phyloP scores from a whole-genome alignment of 495 filamentous ascomycete genomes.

The Aspergillus hancockii region DNA sequence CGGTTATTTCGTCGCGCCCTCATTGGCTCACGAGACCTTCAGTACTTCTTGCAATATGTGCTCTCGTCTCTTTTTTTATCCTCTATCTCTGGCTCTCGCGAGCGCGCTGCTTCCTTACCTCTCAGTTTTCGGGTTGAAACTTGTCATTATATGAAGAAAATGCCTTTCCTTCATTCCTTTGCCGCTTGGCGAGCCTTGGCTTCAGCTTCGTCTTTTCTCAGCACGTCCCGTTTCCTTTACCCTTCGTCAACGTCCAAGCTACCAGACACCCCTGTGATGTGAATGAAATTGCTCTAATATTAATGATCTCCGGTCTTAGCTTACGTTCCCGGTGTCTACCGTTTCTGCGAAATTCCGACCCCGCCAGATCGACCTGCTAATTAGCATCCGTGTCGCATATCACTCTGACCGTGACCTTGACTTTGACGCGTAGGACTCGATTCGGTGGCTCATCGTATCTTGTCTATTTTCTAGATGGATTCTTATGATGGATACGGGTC shows the following conservation, averaged over 20 bases:
- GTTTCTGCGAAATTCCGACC: slow-evolving; percentile 5
- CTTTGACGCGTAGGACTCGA: background rate
- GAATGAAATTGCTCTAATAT: slow-evolving; percentile 38
- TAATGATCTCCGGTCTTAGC: slow-evolving; percentile 45
- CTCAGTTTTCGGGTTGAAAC: slow-evolving; percentile 17
- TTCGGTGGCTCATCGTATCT: background rate
- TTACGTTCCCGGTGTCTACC: slow-evolving; percentile 23
- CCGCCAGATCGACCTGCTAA: slow-evolving; percentile 4
- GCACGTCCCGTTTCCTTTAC: slow-evolving; percentile 19
- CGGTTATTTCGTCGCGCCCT: slow-evolving; percentile 27
- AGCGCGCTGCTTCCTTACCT: slow-evolving; percentile 22
- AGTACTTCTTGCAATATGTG: slow-evolving; percentile 20
- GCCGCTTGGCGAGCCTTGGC: slow-evolving; percentile 9
- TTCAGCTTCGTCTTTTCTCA: slow-evolving; percentile 15
- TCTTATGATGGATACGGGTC: slow-evolving; percentile 45
- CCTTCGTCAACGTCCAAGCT: slow-evolving; percentile 24
- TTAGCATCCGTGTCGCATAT: background rate
- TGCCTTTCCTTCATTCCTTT: slow-evolving; percentile 7
- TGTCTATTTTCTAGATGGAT: slow-evolving; percentile 34
- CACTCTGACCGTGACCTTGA: background rate
- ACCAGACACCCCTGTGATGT: slow-evolving; percentile 24
- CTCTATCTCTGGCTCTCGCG: slow-evolving; percentile 20
- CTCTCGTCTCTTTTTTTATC: slow-evolving; percentile 15
- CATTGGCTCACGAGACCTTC: slow-evolving; percentile 21
- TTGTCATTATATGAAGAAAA: slow-evolving; percentile 23